Evolutionary conservation across 2,329 filamentous ascomycete genomes (phyloP), one percentile per base, ranked within the genome.

Genomic region (Neocucurbitaria cava): DNA sequence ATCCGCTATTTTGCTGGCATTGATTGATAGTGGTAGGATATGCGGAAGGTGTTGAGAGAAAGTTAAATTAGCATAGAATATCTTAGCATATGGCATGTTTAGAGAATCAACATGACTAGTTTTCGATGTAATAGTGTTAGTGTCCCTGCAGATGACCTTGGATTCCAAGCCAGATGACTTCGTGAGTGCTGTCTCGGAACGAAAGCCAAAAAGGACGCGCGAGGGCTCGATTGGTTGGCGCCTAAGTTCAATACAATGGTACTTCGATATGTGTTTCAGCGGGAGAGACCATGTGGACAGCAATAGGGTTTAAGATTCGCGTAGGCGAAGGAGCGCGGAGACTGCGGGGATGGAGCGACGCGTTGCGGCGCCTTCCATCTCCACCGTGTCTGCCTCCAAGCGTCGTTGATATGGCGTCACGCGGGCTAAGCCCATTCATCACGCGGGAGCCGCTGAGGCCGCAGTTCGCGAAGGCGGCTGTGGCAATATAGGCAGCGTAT

Each of bases 101-200:
- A 54, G 28, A 20, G 24, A 49, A 39, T 18, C 11, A 42, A 40
- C 24, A 21, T 47, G 17, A 35, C 3, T 47, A 40, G 17, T 28
- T 20, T 3, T 35, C 24, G 18, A 35, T 1, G 21, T 21, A 41
- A 30, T 17, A 35, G 31, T 39, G 35, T 24, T 26, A 28, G 44
- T 21, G 33, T 44, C 47, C 11, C 31, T 55, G 62, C 62, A 65
- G 62, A 56, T 61, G 61, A 59, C 39, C 15, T 49, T n/a, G 46
- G 30, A 21, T 35, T 41, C 24, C 49, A 41, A 28, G 36, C 45
- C 62, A 58, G 59, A 55, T 63, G 57, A 63, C 57, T 48, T 38
- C 11, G 49, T 48, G 39, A 43, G 46, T 46, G 54, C 43, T 49
- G 40, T 30, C 20, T 28, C 13, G 1, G 45, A 52, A 26, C 8